Percentiles rank a stretch among this genome's conserved stretches.
Evolutionary conservation across 208 protist genomes (phyloP).

Genomic region (Strigomonas culicis): DNA sequence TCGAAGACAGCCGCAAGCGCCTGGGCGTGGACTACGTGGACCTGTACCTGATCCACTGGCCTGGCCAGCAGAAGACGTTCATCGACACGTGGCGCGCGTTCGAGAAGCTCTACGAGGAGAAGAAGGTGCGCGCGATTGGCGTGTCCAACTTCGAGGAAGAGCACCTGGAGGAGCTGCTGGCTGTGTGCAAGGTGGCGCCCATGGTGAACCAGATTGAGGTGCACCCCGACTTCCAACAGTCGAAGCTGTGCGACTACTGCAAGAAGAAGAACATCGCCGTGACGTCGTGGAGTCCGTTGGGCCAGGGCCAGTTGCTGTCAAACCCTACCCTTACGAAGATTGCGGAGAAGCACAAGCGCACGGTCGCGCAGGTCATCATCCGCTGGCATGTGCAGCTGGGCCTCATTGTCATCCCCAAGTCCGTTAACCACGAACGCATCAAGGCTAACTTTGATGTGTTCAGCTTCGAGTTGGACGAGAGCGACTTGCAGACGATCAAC

Average conservation of each 20-base stretch:
- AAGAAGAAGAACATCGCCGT: constrained; percentile 48
- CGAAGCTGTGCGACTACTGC: constrained; percentile 56
- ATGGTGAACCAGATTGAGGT: constrained; percentile 87
- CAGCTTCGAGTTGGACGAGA: constrained; percentile 40
- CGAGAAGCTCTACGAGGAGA: constrained; percentile 63
- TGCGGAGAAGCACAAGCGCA: constrained; percentile 33
- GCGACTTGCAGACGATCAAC: constrained; percentile 42
- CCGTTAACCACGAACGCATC: constrained; percentile 58
- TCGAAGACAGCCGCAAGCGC: constrained; percentile 47
- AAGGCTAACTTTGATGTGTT: constrained; percentile 67
- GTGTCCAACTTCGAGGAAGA: constrained; percentile 70
- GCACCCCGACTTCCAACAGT: constrained; percentile 58
- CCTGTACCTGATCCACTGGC: constrained; percentile 94
- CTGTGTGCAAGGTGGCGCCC: constrained; percentile 44
- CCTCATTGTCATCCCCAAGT: constrained; percentile 85
- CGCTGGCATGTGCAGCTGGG: constrained; percentile 56
- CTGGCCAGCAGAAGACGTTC: constrained; percentile 38
- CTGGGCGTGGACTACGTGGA: constrained; percentile 89
- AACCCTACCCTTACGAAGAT: constrained; percentile 25
- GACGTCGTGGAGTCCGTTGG: constrained; percentile 74
- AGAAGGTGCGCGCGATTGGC: constrained; percentile 69
- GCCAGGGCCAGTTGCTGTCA: constrained; percentile 26
- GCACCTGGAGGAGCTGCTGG: constrained; percentile 44
- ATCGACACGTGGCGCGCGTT: constrained; percentile 69
- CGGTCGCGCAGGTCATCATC: constrained; percentile 55